Percentiles rank a stretch among this genome's conserved stretches.
Evolutionary conservation across 2,329 filamentous ascomycete genomes (phyloP).

Genomic region (Cladosporium sp.): DNA sequence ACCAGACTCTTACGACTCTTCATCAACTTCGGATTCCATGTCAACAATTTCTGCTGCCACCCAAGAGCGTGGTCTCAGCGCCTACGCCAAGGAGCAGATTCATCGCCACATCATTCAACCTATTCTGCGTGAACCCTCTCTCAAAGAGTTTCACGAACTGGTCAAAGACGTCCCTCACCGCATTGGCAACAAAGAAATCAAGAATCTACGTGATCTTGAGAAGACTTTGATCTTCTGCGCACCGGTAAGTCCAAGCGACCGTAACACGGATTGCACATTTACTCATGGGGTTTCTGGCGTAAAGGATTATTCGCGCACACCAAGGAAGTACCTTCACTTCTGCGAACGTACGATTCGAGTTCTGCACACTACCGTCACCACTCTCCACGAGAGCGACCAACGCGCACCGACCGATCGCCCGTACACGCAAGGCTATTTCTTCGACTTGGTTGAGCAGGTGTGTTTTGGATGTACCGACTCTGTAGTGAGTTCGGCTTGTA

Average conservation of each 20-base stretch:
- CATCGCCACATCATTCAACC: slow-evolving; percentile 74
- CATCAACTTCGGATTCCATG: slow-evolving; percentile 20
- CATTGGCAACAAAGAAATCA: slow-evolving; percentile 79
- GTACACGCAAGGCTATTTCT: slow-evolving; percentile 94
- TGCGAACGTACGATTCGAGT: slow-evolving; percentile 87
- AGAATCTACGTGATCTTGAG: slow-evolving; percentile 87
- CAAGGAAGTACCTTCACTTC: slow-evolving; percentile 77
- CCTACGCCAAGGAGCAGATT: slow-evolving; percentile 70
- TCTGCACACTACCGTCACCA: slow-evolving; percentile 83
- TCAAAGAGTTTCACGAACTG: slow-evolving; percentile 78
- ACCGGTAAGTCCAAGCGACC: slow-evolving; percentile 69
- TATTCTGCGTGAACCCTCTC: slow-evolving; percentile 65
- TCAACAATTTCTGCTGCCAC: slow-evolving; percentile 28
- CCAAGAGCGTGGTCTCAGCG: slow-evolving; percentile 55
- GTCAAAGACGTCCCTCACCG: slow-evolving; percentile 73
- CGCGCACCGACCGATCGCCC: slow-evolving; percentile 78
- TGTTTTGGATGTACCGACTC: slow-evolving; percentile 20
- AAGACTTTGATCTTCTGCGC: slow-evolving; percentile 88
- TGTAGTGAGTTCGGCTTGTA: slow-evolving; percentile 15
- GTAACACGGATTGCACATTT: slow-evolving; percentile 57
- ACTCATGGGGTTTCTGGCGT: slow-evolving; percentile 58
- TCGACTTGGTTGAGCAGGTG: slow-evolving; percentile 85
- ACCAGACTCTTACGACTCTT: slow-evolving; percentile 21
- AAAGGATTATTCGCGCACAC: slow-evolving; percentile 70
- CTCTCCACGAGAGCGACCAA: slow-evolving; percentile 81